These are phyloP conservation scores for Tubosaeta brunneosetosa DNA, from an alignment of 768 basidiomycete genomes.

Conservation along the genomic window DNA sequence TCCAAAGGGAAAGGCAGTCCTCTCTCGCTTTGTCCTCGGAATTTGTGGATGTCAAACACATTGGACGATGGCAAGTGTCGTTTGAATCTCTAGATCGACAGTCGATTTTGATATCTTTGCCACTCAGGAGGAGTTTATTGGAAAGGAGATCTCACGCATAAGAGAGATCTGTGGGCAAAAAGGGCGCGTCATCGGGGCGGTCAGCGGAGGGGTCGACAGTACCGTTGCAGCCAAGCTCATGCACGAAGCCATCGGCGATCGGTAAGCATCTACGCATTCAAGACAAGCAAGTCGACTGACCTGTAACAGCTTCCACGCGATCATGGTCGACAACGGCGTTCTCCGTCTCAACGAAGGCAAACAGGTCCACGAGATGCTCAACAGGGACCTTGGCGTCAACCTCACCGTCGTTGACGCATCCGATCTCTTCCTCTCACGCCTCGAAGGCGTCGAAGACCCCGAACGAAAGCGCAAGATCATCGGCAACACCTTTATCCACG, in stretches of 20 bases:
- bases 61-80: conserved; percentile 84
- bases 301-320: conserved; percentile 82
- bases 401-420: conserved; percentile 95
- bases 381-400: conserved; percentile 90
- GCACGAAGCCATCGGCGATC: conserved; percentile 98
- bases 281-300: not conserved
- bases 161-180: conserved; percentile 90
- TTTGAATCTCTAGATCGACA: conserved; percentile 1
- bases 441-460: conserved; percentile 92
- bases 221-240: conserved; percentile 98
- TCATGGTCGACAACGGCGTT: conserved; percentile 99
- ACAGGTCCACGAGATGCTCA: conserved; percentile 92
- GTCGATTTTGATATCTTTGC: not conserved
- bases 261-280: conserved; percentile 41
- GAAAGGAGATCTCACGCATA: conserved; percentile 92
- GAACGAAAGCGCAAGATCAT: conserved; percentile 98
- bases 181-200: conserved; percentile 96
- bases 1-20: conserved; percentile 82
- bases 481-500: conserved; percentile 97
- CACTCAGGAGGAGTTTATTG: conserved; percentile 88
- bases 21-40: conserved; percentile 75
- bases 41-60: conserved; percentile 77
- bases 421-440: conserved; percentile 80
- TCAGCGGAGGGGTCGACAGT: conserved; percentile 96
- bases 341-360: conserved; percentile 85